phyloP scores from a whole-genome alignment of 768 basidiomycete genomes.

The Imleria badia region DNA sequence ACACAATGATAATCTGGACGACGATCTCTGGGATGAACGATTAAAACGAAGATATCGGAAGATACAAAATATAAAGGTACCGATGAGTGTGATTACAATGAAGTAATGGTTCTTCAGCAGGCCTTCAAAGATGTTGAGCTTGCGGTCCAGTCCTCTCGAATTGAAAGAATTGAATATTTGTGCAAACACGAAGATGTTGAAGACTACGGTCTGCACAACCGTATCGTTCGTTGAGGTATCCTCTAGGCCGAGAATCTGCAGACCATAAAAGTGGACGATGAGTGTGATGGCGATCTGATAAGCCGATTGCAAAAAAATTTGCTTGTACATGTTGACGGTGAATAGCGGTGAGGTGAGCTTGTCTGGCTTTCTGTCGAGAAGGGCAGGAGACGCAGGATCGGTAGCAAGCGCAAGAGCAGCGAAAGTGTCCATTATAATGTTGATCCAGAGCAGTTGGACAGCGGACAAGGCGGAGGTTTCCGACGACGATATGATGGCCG shows the following conservation, averaged over 20 bases:
- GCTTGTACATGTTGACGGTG: slow-evolving; percentile 94
- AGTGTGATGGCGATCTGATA: slow-evolving; percentile 86
- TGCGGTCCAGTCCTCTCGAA: slow-evolving; percentile 80
- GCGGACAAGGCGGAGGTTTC: slow-evolving; percentile 90
- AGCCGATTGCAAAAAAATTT: slow-evolving; percentile 84
- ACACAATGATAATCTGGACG: slow-evolving; percentile 85
- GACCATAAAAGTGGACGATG: slow-evolving; percentile 85
- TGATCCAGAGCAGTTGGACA: slow-evolving; percentile 97
- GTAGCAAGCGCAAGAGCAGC: slow-evolving; percentile 97
- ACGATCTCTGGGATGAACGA: slow-evolving; percentile 64
- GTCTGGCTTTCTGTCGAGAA: slow-evolving; percentile 90
- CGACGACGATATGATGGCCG: slow-evolving; percentile 74
- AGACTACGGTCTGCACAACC: slow-evolving; percentile 82
- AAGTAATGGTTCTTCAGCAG: slow-evolving; percentile 81
- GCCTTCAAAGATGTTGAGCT: slow-evolving; percentile 87
- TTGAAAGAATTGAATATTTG: slow-evolving; percentile 98
- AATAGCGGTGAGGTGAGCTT: slow-evolving; percentile 87
- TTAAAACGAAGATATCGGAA: slow-evolving; percentile 3
- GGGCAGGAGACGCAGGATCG: slow-evolving; percentile 80
- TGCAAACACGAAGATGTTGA: slow-evolving; percentile 98
- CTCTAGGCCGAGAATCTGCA: slow-evolving; percentile 62
- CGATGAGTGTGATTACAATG: slow-evolving; percentile 78
- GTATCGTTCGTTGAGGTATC: slow-evolving; percentile 34
- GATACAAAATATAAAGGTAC: slow-evolving; percentile 41
- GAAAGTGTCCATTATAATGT: slow-evolving; percentile 98